Evolutionary conservation across 2,329 filamentous ascomycete species (phyloP).

Genomic region (Diaporthe sp.): DNA sequence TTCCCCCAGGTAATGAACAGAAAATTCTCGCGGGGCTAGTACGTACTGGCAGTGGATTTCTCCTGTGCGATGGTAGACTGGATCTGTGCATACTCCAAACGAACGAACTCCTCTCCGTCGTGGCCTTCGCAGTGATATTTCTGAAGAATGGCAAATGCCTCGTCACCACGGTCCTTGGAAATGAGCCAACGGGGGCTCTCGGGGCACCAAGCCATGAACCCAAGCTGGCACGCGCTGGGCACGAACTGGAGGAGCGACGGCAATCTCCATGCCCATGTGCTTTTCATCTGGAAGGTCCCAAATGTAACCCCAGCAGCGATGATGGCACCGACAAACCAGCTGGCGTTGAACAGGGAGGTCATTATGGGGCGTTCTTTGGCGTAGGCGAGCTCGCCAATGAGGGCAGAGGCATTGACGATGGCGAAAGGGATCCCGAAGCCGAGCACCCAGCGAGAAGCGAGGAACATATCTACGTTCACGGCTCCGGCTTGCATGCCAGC

Average conservation of each 20-base stretch:
- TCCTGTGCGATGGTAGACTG: conserved; percentile 63
- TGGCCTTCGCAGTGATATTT: conserved; percentile 71
- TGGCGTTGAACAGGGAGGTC: conserved; percentile 50
- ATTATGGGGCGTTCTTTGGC: conserved; percentile 50
- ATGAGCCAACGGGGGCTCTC: conserved; percentile 66
- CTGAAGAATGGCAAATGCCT: conserved; percentile 67
- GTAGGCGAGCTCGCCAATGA: conserved; percentile 54
- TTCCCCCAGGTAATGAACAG: conserved; percentile 50
- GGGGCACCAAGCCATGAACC: conserved; percentile 55
- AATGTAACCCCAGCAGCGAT: conserved; percentile 53
- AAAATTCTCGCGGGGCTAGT: background rate
- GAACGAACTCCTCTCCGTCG: conserved; percentile 64
- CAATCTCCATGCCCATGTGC: conserved; percentile 53
- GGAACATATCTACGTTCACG: conserved; percentile 49
- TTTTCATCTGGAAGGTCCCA: conserved; percentile 51
- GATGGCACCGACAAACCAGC: conserved; percentile 51
- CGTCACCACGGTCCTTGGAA: conserved; percentile 64
- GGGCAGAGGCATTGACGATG: conserved; percentile 50
- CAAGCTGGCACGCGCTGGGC: conserved; percentile 45
- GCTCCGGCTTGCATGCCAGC: conserved; percentile 47
- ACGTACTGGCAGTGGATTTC: conserved; percentile 56
- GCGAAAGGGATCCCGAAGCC: conserved; percentile 53
- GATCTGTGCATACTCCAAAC: conserved; percentile 69
- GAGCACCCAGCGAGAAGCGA: conserved; percentile 50
- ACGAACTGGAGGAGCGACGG: conserved; percentile 50